Percentiles rank a stretch among this genome's conserved stretches.
phyloP scores from a whole-genome alignment of 805 yeast genomes.

The Ogataea philodendri region DNA sequence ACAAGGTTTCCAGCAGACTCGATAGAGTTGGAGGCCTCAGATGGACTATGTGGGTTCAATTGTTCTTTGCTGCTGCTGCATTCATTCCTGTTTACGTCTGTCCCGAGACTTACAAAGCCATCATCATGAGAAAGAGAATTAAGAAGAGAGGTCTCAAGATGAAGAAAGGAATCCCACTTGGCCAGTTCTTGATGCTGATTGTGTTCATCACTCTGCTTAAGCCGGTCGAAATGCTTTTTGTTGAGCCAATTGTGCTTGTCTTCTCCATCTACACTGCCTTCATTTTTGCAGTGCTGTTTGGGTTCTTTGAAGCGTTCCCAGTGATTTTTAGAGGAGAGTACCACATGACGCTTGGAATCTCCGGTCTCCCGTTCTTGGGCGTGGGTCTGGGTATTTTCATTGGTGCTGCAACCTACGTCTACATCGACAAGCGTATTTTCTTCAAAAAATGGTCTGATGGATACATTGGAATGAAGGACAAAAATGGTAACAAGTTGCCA shows the following conservation, averaged over 20 bases:
- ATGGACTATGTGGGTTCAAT: slow-evolving; percentile 70
- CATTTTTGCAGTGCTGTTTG: slow-evolving; percentile 73
- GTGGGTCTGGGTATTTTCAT: slow-evolving; percentile 65
- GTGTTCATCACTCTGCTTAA: slow-evolving; percentile 52
- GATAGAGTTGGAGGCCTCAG: slow-evolving; percentile 49
- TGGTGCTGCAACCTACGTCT: slow-evolving; percentile 53
- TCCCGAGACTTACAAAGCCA: slow-evolving; percentile 75
- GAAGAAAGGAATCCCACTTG: slow-evolving; percentile 35
- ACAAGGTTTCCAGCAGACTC: slow-evolving; percentile 31
- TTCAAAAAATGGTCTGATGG: slow-evolving; percentile 64
- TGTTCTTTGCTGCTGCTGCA: slow-evolving; percentile 63
- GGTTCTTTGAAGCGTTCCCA: slow-evolving; percentile 78
- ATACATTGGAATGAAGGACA: slow-evolving; percentile 52
- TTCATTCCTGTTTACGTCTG: slow-evolving; percentile 43
- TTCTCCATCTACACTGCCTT: slow-evolving; percentile 71
- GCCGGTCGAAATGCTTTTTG: slow-evolving; percentile 65
- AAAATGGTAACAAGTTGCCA: slow-evolving; percentile 51
- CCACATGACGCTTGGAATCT: slow-evolving; percentile 54
- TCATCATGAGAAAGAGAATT: slow-evolving; percentile 60
- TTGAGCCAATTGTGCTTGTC: slow-evolving; percentile 72
- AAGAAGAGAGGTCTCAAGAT: slow-evolving; percentile 54
- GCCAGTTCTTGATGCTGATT: slow-evolving; percentile 43
- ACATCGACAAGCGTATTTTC: slow-evolving; percentile 46
- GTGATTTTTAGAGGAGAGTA: slow-evolving; percentile 68
- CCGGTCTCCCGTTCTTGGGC: slow-evolving; percentile 70